Evolutionary conservation across 208 protist species (phyloP).

Genomic region (Leishmania martiniquensis): DNA sequence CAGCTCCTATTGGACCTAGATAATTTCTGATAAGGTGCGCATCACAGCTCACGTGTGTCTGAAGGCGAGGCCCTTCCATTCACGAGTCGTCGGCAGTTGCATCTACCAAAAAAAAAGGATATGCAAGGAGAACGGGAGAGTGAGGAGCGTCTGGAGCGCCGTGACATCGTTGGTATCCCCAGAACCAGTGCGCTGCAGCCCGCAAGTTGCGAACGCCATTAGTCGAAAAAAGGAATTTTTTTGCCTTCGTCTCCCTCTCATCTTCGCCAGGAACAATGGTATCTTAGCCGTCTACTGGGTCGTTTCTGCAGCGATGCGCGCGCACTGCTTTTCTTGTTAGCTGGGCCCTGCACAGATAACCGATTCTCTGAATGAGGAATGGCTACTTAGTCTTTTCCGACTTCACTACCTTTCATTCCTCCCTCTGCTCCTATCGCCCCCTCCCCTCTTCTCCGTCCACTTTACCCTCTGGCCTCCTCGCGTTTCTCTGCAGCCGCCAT

Average conservation of each 20-base stretch:
- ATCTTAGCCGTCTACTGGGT: background rate
- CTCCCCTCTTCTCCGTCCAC: background rate
- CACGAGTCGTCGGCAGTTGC: too few species aligned
- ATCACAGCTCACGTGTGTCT: background rate
- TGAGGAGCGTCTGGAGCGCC: background rate
- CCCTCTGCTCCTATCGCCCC: too few species aligned
- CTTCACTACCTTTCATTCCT: background rate
- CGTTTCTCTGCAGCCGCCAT: background rate
- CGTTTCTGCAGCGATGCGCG: too few species aligned
- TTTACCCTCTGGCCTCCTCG: background rate
- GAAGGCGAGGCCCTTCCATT: background rate
- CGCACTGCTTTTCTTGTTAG: too few species aligned
- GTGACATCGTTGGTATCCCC: background rate
- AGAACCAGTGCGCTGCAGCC: background rate
- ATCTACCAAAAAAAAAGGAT: background rate
- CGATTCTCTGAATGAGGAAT: too few species aligned
- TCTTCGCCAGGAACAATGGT: background rate
- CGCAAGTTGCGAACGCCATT: background rate
- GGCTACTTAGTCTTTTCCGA: background rate
- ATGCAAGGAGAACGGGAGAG: background rate
- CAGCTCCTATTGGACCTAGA: background rate
- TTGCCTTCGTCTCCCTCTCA: background rate
- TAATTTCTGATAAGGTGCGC: background rate
- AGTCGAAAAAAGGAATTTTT: background rate
- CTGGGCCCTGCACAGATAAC: too few species aligned